Evolutionary conservation across 1,139 yeast genomes (phyloP).

Genomic region (Protomyces arabidopsidicola): DNA sequence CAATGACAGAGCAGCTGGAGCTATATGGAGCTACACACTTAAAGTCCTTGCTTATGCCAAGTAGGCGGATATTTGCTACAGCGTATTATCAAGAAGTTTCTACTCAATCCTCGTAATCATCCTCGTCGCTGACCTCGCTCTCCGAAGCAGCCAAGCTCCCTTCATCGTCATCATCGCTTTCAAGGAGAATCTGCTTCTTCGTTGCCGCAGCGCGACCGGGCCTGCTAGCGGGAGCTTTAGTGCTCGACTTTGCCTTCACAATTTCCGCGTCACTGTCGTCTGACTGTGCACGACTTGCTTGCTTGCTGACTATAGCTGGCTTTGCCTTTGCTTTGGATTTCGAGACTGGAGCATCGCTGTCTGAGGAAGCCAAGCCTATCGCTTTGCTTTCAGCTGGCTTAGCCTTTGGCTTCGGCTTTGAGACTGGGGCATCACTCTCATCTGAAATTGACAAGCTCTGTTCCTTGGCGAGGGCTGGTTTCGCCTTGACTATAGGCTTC

Average conservation of each 20-base stretch:
- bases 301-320: background rate
- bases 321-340: background rate
- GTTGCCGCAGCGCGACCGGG: constrained; percentile 22
- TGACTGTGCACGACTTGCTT: background rate
- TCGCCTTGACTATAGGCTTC: constrained; percentile 2
- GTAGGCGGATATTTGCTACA: too few species aligned
- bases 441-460: background rate
- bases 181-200: background rate
- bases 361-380: background rate
- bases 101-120: constrained; percentile 3
- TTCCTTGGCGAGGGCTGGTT: background rate
- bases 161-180: constrained; percentile 2
- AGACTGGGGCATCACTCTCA: background rate
- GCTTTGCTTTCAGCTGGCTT: background rate
- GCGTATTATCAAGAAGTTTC: too few species aligned
- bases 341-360: background rate
- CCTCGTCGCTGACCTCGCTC: constrained; percentile 3
- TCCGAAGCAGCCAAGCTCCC: constrained; percentile 3
- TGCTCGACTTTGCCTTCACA: background rate
- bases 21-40: too few species aligned
- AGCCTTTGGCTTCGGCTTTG: constrained; percentile 1
- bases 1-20: too few species aligned
- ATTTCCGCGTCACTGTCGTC: background rate
- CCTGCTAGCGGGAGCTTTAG: background rate
- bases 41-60: too few species aligned